Evolutionary conservation across 495 filamentous ascomycete species (phyloP).

Genomic region (Xylaria telfairii): DNA sequence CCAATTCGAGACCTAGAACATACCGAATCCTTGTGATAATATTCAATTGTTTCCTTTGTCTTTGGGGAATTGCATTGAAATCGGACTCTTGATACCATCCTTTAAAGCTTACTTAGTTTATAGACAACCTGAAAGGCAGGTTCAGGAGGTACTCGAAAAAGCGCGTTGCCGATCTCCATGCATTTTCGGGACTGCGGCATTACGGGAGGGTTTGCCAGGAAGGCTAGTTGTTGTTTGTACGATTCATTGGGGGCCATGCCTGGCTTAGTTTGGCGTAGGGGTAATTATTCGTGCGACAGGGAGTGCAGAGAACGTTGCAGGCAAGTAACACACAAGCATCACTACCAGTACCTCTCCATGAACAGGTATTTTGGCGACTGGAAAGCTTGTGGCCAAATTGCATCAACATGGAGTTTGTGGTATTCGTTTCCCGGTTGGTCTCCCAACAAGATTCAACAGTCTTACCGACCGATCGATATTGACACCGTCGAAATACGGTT

Average conservation of each 20-base stretch:
- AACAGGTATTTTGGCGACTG: slow-evolving; percentile 5
- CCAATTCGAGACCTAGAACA: slow-evolving; percentile 26
- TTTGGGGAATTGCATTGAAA: slow-evolving; percentile 31
- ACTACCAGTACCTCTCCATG: not conserved
- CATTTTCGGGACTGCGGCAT: slow-evolving; percentile 44
- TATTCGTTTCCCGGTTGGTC: slow-evolving; percentile 10
- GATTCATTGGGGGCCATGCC: slow-evolving; percentile 28
- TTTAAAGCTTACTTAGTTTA: slow-evolving; percentile 37
- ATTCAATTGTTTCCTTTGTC: slow-evolving; percentile 42
- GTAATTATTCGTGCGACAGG: slow-evolving; percentile 18
- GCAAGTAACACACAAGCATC: slow-evolving; percentile 15
- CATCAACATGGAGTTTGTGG: slow-evolving; percentile 17
- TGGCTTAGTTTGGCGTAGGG: slow-evolving; percentile 31
- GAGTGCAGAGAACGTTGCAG: slow-evolving; percentile 4
- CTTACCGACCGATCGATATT: slow-evolving; percentile 37
- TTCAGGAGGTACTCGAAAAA: slow-evolving; percentile 35
- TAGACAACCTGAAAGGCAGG: slow-evolving; percentile 37
- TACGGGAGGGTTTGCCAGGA: slow-evolving; percentile 32
- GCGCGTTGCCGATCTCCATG: slow-evolving; percentile 33
- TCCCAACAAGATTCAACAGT: slow-evolving; percentile 19
- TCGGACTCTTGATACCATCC: slow-evolving; percentile 40
- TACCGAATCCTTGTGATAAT: slow-evolving; percentile 41
- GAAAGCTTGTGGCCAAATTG: slow-evolving; percentile 15
- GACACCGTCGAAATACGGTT: slow-evolving; percentile 40
- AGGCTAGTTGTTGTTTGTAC: slow-evolving; percentile 39